phyloP scores from a whole-genome alignment of 257 asterid genomes.

The Nicotiana tabacum region DNA sequence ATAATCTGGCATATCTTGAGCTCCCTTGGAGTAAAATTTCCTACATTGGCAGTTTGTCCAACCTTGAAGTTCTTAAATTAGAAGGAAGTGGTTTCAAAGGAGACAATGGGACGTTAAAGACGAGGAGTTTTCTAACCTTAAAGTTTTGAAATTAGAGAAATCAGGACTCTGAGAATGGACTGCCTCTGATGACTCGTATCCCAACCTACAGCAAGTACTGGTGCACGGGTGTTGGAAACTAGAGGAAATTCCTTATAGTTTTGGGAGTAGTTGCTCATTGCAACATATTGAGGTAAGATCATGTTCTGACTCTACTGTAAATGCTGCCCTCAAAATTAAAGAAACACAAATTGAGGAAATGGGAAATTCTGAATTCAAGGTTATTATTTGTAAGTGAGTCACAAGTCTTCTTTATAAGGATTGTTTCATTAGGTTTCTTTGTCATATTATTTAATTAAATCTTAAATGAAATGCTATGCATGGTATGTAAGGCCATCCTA shows the following conservation, averaged over 20 bases:
- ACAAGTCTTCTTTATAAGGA: no score
- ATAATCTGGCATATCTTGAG: neutral
- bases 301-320: no score
- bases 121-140: neutral
- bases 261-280: neutral
- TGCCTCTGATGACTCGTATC: neutral
- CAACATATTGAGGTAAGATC: neutral
- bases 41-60: neutral
- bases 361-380: no score
- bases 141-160: neutral
- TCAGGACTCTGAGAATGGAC: neutral
- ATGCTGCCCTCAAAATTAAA: neutral
- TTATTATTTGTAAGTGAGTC: no score
- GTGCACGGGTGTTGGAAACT: neutral
- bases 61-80: neutral
- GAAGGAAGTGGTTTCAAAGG: neutral
- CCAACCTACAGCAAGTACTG: neutral
- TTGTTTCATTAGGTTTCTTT: no score
- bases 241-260: neutral
- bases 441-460: no score
- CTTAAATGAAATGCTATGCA: no score
- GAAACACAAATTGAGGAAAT: no score
- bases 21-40: neutral
- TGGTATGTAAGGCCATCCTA: no score
- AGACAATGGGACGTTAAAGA: neutral